Evolutionary conservation across 192 early-diverging fungal species (phyloP), one percentile per base, ranked within the genome.

Genomic region (Gaertneriomyces semiglobifer): DNA sequence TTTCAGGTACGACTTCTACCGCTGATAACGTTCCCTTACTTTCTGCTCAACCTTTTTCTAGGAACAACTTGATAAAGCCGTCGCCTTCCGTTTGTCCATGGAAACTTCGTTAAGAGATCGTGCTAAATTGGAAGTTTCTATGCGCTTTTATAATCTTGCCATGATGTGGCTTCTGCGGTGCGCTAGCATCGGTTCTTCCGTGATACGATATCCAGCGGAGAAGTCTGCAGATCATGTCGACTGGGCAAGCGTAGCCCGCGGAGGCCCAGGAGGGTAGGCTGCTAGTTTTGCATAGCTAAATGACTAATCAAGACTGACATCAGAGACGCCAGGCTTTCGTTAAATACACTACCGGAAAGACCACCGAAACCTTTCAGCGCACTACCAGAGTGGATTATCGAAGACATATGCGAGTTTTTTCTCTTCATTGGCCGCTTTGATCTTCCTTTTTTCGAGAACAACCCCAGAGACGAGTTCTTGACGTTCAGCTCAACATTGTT

Each of bases 351-450:
- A 4, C 88, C 90, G 12, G 55, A 50, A 5, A 66, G 78, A 2
- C 71, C 84, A 0, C 82, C 88, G 0, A 66, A 79, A 1, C 58
- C 71, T 19, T 91, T 91, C 81, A 74, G 85, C 0, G 88, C 87
- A 70, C 82, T 97, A 5, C 96, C 96, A 11, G 94, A 98, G 72
- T 96, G 88, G 75, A 88, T 97, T 39, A 70, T 97, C 38, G 93
- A 96, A 69, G 96, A 98, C 69, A 81, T 92, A 51, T 80, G 88
- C 43, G 92, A 92, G 50, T 90, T 87, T 51, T 92, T 86, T 68
- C 70, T 88, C 7, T 90, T 90, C 66, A 61, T 93, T 18, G 62
- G 77, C 53, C 86, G 79, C 77, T 90, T 74, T 60, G 58, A 82
- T 52, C 58, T 69, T 12, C 66, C 72, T 18, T 58, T 77, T 38